Evolutionary conservation across 805 yeast genomes (phyloP).

Genomic region (Metschnikowia lochheadii): DNA sequence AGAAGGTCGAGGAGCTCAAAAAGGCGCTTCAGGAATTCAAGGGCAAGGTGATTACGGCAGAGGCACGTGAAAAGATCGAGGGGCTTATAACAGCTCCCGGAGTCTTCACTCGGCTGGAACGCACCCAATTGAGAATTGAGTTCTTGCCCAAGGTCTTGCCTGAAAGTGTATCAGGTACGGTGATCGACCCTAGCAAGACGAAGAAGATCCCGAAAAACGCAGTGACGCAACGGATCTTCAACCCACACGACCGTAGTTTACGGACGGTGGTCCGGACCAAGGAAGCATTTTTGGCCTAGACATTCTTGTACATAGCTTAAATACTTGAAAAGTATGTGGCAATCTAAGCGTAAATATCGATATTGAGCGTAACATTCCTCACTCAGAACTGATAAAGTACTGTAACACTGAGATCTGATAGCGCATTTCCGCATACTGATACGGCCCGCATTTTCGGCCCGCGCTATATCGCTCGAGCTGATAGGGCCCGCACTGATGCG

Average conservation of each 20-base stretch:
- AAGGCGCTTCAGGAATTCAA: conserved; percentile 20
- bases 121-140: conserved; percentile 38
- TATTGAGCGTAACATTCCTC: no score
- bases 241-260: conserved; percentile 49
- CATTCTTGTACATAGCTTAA: conserved; percentile 11
- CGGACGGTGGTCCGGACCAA: conserved; percentile 53
- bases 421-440: not conserved
- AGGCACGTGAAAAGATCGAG: conserved; percentile 38
- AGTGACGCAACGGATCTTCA: conserved; percentile 54
- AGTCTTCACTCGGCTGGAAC: conserved; percentile 35
- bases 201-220: conserved; percentile 47
- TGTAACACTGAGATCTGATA: not conserved
- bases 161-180: conserved; percentile 40
- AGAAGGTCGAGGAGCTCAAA: conserved; percentile 20
- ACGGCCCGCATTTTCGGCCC: no score
- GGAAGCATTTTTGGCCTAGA: conserved; percentile 38
- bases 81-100: conserved; percentile 42
- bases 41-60: conserved; percentile 28
- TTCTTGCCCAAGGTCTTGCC: conserved; percentile 59
- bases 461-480: no score
- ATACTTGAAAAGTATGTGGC: no score
- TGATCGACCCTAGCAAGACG: conserved; percentile 31
- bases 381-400: no score
- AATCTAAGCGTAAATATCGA: no score
- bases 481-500: no score